These are phyloP conservation scores for Trichoderma aggressivum DNA, from an alignment of 2,329 filamentous ascomycete genomes.

Conservation along the genomic window DNA sequence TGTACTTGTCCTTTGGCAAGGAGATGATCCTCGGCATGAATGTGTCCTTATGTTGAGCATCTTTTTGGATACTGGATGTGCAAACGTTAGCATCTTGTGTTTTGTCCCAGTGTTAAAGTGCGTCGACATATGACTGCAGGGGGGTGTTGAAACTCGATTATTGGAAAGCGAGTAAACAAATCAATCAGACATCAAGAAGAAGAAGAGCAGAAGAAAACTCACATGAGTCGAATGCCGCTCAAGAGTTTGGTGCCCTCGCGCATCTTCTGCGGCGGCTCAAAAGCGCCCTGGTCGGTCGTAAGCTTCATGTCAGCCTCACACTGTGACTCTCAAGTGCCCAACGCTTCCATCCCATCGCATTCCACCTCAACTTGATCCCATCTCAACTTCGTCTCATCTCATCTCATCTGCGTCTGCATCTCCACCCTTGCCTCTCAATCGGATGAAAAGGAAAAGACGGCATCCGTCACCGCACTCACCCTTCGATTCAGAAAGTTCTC, in stretches of 20 bases:
- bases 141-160: background rate
- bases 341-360: background rate
- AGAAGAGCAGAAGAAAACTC: slow-evolving; percentile 28
- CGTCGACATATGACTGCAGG: background rate
- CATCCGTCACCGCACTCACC: slow-evolving; percentile 35
- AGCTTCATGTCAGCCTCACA: background rate
- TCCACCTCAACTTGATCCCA: background rate
- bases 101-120: background rate
- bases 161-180: background rate
- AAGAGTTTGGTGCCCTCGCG: slow-evolving; percentile 43
- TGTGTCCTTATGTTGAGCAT: slow-evolving; percentile 55
- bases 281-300: slow-evolving; percentile 46
- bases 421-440: background rate
- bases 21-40: slow-evolving; percentile 56
- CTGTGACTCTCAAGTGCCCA: background rate
- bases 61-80: slow-evolving; percentile 51
- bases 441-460: background rate
- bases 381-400: background rate
- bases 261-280: slow-evolving; percentile 43
- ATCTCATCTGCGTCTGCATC: background rate
- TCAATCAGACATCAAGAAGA: background rate
- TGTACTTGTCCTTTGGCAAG: slow-evolving; percentile 48
- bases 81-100: background rate
- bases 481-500: slow-evolving; percentile 52
- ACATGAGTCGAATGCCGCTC: slow-evolving; percentile 55